Evolutionary conservation across 176 grass and related monocot species (phyloP), one percentile per base, ranked within the genome.

Genomic region (Carex parvula): DNA sequence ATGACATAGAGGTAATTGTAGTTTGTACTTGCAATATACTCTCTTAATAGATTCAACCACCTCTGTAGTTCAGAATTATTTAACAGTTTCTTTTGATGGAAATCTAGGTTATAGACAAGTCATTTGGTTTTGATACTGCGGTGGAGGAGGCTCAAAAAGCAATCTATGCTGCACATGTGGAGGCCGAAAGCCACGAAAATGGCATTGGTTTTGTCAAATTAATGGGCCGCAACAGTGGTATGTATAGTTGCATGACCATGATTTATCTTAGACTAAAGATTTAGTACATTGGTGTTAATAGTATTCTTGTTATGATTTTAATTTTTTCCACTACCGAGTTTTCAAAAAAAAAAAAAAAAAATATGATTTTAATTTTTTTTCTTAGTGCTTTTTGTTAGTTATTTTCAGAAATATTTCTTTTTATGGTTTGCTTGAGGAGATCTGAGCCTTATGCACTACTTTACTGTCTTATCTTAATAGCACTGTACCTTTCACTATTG

Each of bases 171-270:
- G 94, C 94, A 71, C 94, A 97, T 87, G 94, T 97, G 79, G 94
- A 97, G 86, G 85, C 94, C 86, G 93, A 85, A 81, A 97, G 94
- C 85, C 92, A 91, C 80, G 92, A 97, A 65, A 97, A 97, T 24
- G 94, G 94, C 32, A 97, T 97, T 87, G 94, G 94, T 17, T 86
- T 97, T 56, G 94, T 97, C 22, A 97, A 97, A 83, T 75, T 97
- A 79, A 97, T 97, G 94, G 94, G 94, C 68, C 94, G 94, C 81
- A 92, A 94, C 80, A 97, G 94, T 85, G 94, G 94, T 94, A 88
- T 87, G 87, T 91, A 82, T 72, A 22, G 15, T 83, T 75, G 7
- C 11, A 52, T 86, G 30, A 17, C 20, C 13, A 44, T 83, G 35
- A 67, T 75, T 75, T 54, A 44, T 46, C 17, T 71, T 11, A 44